Evolutionary conservation across 2,329 filamentous ascomycete species (phyloP), one percentile per base, ranked within the genome.

Genomic region (Paecilomyces formosus): DNA sequence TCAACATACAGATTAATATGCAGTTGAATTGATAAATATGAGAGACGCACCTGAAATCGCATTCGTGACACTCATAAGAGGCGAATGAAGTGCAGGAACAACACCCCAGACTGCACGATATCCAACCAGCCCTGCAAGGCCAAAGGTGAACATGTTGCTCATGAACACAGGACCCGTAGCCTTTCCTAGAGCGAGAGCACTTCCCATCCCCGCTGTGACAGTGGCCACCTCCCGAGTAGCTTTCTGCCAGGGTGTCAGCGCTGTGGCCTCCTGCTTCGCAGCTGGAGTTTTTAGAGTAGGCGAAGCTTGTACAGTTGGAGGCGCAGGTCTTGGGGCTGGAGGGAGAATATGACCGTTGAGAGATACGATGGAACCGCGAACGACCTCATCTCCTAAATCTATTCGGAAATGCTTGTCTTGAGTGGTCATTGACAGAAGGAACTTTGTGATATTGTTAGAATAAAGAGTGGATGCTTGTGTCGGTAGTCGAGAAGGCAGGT

Each of bases 401-500:
- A 96, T 81, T 7, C 90, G 89, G 62, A 91, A 96, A 39, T 87
- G 82, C 62, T 90, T 91, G 2, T 91, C 86, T 60, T 88, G 83
- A 1, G 90, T 89, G 1, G 86, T 75, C 81, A 96, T 90, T 0
- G 91, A 94, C 9, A 96, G 80, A 28, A 96, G 78, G 58, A 92
- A 88, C 70, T 96, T 96, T 64, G 88, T 92, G 66, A 96, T 92
- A 70, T 96, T 96, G 81, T 96, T 96, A 1, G 90, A 94, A 74
- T 96, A 96, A 21, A 96, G 78, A 0, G 90, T 95, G 0, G 91
- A 95, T 0, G 91, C 90, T 72, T 96, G 92, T 0, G 91, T 95
- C 0, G 92, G 90, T 1, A 96, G 81, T 53, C 91, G 84, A 31
- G 91, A 95, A 0, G 92, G 91, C 28, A 96, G 81, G 73, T 96